Evolutionary conservation across 2,329 filamentous ascomycete species (phyloP).

Genomic region (Trichoderma sp.): DNA sequence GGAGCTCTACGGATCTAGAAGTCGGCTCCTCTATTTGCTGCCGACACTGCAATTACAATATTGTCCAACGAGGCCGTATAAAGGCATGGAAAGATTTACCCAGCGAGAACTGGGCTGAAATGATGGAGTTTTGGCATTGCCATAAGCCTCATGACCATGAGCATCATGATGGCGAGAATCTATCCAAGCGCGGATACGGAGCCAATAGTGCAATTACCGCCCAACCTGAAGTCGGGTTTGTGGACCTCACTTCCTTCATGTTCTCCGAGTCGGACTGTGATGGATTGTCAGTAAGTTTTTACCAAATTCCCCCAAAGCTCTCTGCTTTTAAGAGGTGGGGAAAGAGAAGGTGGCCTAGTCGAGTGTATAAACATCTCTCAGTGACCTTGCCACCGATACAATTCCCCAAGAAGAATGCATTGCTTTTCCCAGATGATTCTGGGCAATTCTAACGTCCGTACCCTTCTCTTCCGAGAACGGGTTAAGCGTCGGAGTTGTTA

Average conservation of each 20-base stretch:
- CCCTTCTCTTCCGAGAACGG: slow-evolving; percentile 45
- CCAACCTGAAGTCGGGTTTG: slow-evolving; percentile 67
- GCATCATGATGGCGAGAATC: slow-evolving; percentile 46
- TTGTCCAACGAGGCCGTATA: slow-evolving; percentile 45
- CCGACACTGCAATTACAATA: slow-evolving; percentile 39
- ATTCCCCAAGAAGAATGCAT: slow-evolving; percentile 60
- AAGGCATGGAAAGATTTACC: slow-evolving; percentile 86
- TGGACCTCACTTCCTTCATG: slow-evolving; percentile 78
- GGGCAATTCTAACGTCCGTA: slow-evolving; percentile 31
- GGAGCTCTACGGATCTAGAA: slow-evolving; percentile 55
- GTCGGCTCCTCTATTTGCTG: slow-evolving; percentile 45
- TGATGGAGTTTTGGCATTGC: slow-evolving; percentile 99
- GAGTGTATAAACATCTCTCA: slow-evolving; percentile 39
- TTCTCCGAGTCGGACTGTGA: slow-evolving; percentile 67
- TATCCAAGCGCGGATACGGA: slow-evolving; percentile 75
- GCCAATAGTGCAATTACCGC: slow-evolving; percentile 74
- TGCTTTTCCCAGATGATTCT: slow-evolving; percentile 28
- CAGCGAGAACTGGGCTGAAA: slow-evolving; percentile 97
- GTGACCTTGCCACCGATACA: slow-evolving; percentile 69
- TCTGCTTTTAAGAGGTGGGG: slow-evolving; percentile 31
- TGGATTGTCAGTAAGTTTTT: slow-evolving; percentile 39
- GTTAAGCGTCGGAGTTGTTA: slow-evolving; percentile 38
- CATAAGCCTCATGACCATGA: slow-evolving; percentile 77
- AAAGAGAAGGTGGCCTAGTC: slow-evolving; percentile 65
- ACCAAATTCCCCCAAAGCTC: background rate